Evolutionary conservation across 2,329 filamentous ascomycete species (phyloP), one percentile per base, ranked within the genome.

Genomic region (Grosmannia serpens): DNA sequence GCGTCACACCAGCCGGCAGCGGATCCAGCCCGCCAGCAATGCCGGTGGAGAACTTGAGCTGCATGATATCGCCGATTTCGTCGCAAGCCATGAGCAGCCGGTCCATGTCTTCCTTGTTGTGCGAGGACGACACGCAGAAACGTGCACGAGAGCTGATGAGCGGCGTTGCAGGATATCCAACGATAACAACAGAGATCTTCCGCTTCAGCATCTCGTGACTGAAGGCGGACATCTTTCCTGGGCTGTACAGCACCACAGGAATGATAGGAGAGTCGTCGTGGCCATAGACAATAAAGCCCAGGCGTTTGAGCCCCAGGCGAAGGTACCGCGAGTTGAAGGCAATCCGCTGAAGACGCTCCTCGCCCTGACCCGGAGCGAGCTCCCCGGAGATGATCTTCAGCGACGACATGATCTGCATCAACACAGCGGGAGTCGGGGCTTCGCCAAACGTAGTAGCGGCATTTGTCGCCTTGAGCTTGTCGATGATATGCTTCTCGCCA

Each of bases 241-340:
- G 94, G 74, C 97, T 90, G 79, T 96, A 99, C 31, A 99, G 84
- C 68, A 96, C 82, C 64, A 99, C 73, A 57, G 94, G 94, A 65
- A 99, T 91, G 66, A 99, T 97, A 59, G 94, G 94, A 6, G 91
- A 96, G 74, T 99, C 94, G 69, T 99, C 94, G 71, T 97, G 91
- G 62, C 94, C 94, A 70, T 95, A 96, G 58, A 96, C 87, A 69
- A 99, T 99, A 75, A 91, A 92, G 55, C 94, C 94, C 56, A 99
- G 85, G 65, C 94, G 89, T 80, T 99, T 99, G 67, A 99, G 83
- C 64, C 94, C 94, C 31, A 99, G 85, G 60, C 94, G 89, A n/a
- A 99, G 88, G 71, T 99, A 99, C 53, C 94, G 86, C 26, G 91
- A 96, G 80, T 99, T 99, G 81, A 97, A 99, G 55, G 92, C 91